Conservation (phyloP, 805 yeast species). For the Metahyphopichia silvanorum region DNA sequence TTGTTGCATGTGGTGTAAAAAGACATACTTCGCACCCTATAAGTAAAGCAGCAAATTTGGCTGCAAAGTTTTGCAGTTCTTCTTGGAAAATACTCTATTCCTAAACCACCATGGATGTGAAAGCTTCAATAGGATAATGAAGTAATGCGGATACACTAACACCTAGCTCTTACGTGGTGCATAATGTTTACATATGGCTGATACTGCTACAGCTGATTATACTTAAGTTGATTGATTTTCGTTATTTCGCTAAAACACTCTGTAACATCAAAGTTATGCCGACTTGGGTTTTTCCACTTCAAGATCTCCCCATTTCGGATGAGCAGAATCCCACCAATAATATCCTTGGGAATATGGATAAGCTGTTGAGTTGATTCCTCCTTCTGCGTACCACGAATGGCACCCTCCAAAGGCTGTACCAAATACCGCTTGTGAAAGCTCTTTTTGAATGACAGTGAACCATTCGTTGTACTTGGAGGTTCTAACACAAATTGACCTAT, state of each 20-base stretch:
- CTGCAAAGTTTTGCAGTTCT: too few species aligned
- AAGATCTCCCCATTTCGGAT: constrained; percentile 25
- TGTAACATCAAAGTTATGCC: not conserved
- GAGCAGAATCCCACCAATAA: constrained; percentile 24
- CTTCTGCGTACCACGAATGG: constrained; percentile 33
- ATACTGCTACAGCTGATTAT: too few species aligned
- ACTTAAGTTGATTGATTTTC: too few species aligned
- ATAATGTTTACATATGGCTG: too few species aligned
- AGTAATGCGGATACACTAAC: too few species aligned
- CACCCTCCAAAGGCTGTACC: constrained; percentile 41
- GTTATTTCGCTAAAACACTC: constrained; percentile 2
- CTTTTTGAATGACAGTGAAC: constrained; percentile 24
- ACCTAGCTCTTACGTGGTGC: too few species aligned
- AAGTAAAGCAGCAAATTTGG: too few species aligned
- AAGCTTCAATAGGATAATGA: too few species aligned
- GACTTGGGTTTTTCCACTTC: constrained; percentile 5
- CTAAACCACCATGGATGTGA: too few species aligned
- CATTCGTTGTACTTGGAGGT: constrained; percentile 30
- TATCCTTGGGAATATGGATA: constrained; percentile 36
- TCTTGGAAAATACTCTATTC: too few species aligned
- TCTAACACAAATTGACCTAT: constrained; percentile 28
- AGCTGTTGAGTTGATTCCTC: constrained; percentile 27
- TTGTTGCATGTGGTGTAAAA: too few species aligned
- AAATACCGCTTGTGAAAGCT: constrained; percentile 27
- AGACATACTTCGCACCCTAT: too few species aligned